These are phyloP conservation scores for Bifiguratus adelaidae DNA, from an alignment of 192 early-diverging fungal genomes.

Conservation along the genomic window DNA sequence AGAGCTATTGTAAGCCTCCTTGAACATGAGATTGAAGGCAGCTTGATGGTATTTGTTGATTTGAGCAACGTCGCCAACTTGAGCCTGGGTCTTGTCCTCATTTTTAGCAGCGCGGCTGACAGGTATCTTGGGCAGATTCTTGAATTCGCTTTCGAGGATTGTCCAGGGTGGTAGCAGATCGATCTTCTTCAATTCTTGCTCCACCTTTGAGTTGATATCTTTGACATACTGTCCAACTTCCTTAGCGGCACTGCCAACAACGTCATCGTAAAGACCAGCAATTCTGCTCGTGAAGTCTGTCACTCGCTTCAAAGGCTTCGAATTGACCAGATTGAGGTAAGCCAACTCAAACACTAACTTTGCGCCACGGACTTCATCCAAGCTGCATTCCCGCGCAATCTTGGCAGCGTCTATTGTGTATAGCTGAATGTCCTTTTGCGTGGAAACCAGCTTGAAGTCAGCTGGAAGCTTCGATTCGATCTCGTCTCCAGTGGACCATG, in stretches of 20 bases:
- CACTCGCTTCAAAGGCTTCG: too few species aligned
- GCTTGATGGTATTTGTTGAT: conserved; percentile 40
- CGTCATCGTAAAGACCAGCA: neutral
- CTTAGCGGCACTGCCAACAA: conserved; percentile 12
- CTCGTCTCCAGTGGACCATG: conserved; percentile 53
- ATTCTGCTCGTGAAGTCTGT: too few species aligned
- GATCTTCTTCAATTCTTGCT: conserved; percentile 13
- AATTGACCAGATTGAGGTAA: conserved; percentile 42
- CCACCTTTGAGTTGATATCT: too few species aligned
- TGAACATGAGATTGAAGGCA: conserved; percentile 58
- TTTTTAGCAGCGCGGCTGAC: conserved; percentile 16
- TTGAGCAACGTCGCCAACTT: conserved; percentile 13
- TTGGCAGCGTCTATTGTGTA: conserved; percentile 50
- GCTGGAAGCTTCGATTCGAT: conserved; percentile 54
- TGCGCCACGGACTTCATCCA: conserved; percentile 11
- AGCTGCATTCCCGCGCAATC: conserved; percentile 48
- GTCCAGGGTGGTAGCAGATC: conserved; percentile 31
- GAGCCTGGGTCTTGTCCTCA: conserved; percentile 3
- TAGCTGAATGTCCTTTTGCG: conserved; percentile 37
- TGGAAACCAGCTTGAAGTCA: conserved; percentile 44
- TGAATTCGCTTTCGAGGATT: conserved; percentile 24
- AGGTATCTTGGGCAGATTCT: conserved; percentile 17
- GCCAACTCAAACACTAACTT: conserved; percentile 34
- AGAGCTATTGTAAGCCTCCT: conserved; percentile 46
- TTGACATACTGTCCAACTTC: too few species aligned